Evolutionary conservation across 768 basidiomycete species (phyloP), one percentile per base, ranked within the genome.

Genomic region (Kwoniella botswanensis): DNA sequence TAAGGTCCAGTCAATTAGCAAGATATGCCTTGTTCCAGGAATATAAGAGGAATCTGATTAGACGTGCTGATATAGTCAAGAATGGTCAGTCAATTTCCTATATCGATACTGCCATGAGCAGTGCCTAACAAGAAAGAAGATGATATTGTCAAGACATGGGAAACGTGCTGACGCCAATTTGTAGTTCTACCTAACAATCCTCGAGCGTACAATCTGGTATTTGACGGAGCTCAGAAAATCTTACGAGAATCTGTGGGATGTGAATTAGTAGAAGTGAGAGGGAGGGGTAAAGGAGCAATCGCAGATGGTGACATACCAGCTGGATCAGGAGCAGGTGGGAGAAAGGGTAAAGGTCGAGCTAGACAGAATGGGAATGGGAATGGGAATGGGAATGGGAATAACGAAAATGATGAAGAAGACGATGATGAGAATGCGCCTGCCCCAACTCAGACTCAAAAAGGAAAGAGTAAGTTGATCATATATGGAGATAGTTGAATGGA

Each of bases 51-150:
- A 82, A 85, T 12, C 86, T 89, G 2, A 82, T 97, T 60, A 87
- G 88, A 46, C 86, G 93, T 52, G 91, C 94, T n/a, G 93, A 96
- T 52, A 92, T 95, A 61, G 89, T 87, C 50, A 94, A 94, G 84
- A 92, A 92, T 86, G 89, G 94, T 90, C 70, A 70, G 71, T 50
- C 46, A n/a, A 15, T 56, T 21, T 24, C 63, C 6, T 29, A 4
- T 29, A 4, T 29, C 29, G 4, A 29, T 4, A 4, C 3, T 5
- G 4, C 6, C 29, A 29, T 29, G 29, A 29, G 6, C 4, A 35
- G 35, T 35, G 35, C 35, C 5, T 6, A 4, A 9, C 1, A 35
- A 4, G 35, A 9, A 35, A 35, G 35, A 35, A 35, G 35, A 35
- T 35, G 35, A 35, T 35, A 9, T 35, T 1, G 7, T 35, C 6